Conservation (phyloP, 2,329 filamentous ascomycete genomes). For the Trichoderma polysporum region DNA sequence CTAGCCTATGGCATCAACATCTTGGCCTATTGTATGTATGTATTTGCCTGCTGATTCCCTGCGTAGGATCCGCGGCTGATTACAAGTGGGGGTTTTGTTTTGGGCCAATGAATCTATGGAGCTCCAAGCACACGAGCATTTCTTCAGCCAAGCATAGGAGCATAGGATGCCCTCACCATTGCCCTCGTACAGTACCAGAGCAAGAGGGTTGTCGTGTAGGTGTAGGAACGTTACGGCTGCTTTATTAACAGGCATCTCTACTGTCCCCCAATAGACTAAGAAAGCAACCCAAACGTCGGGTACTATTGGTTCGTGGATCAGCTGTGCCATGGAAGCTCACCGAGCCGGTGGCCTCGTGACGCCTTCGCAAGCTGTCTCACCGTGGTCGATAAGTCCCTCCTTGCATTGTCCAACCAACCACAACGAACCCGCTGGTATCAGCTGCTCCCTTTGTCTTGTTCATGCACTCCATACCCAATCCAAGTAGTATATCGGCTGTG, state of each 20-base stretch:
- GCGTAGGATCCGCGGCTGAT: conserved; percentile 11
- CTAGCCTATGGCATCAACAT: neutral
- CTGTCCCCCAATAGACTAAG: neutral
- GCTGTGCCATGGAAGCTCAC: neutral
- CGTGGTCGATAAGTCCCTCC: conserved; percentile 14
- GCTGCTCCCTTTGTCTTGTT: neutral
- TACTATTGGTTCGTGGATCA: neutral
- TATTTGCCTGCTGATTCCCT: neutral
- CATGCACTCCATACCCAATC: neutral
- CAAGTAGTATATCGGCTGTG: neutral
- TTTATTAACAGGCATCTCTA: neutral
- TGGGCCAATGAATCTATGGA: neutral
- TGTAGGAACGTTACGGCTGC: neutral
- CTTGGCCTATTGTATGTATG: neutral
- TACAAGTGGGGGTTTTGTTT: neutral
- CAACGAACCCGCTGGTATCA: neutral
- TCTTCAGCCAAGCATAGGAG: neutral
- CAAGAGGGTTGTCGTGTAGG: no score
- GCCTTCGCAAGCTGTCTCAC: neutral
- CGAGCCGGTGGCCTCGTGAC: conserved; percentile 13
- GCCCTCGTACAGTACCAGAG: no score
- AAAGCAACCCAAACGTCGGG: neutral
- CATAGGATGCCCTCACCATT: no score
- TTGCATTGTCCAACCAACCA: neutral
- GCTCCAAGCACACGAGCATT: conserved; percentile 8